Base-by-base conservation (phyloP, 768 basidiomycete species). In the Boletus rubropictus region DNA sequence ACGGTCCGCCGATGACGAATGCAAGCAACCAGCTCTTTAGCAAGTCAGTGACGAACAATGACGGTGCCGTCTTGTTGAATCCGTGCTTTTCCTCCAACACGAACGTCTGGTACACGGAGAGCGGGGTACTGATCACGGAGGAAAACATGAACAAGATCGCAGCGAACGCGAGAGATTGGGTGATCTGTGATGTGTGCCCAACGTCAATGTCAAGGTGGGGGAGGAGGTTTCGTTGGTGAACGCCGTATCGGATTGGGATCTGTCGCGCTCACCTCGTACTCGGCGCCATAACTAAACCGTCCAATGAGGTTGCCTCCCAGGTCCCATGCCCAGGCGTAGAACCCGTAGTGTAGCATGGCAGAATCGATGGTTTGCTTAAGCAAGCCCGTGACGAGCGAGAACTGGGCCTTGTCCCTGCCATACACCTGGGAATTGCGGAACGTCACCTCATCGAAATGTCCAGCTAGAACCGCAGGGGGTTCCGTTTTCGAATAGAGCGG, bases 1-100 rank as follows among this genome's bases (percentile, higher is more conserved):
- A 87, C 0, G 95, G 95, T 0, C 84, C 73, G 7, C 93, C 90
- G 15, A 98, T 72, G 35, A 67, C 77, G 48, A 84, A 75, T 9
- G 78, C 80, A 42, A 95, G 63, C 9, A 69, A 69, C 85, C 83
- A 91, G 27, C 81, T 75, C 66, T 96, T 97, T 58, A 94, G 25
- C 31, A 89, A 62, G 65, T 99, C 95, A 2, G 75, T 69, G 43
- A 92, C 63, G 66, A 89, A 98, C 4, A 94, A 70, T 14, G 58
- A 57, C 1, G 80, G 78, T 0, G 92, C 89, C 5, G 83, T 93
- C 70, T 98, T 96, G 77, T 98, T 99, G 76, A 97, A 98, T 1
- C 94, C 94, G 54, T 96, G 91, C 54, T 84, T 86, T 63, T 95
- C 86, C 68, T 98, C 96, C 32, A 98, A 74, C 5, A 93, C 86